Evolutionary conservation across 169 alveolate genomes (phyloP), one percentile per base, ranked within the genome.

Genomic region (Pseudocohnilembus persalinus): DNA sequence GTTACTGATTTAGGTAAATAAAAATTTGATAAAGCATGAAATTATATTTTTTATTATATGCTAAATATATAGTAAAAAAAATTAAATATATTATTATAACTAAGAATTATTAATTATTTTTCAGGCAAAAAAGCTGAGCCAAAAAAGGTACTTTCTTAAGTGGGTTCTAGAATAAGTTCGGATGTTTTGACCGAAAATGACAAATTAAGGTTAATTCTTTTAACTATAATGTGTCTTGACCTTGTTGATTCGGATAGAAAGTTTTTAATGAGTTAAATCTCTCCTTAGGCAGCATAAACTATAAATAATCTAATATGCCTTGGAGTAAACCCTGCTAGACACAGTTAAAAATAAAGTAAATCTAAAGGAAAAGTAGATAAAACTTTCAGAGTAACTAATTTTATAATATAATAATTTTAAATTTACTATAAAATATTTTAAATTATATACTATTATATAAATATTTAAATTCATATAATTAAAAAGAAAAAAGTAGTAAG

Each of bases 211-310:
- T 33, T 86, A 74, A 76, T 86, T n/a, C 68, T 86, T 35, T 33
- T 86, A 31, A 35, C 87, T 15, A 78, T 68, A 0, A 79, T 86
- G 29, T 68, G 85, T 64, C 49, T 86, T 16, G 87, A 86, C 32
- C 29, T 86, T n/a, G 72, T 83, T 15, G 90, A 86, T 33, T 74
- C 79, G 68, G 83, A 86, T 32, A 79, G 90, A 34, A 86, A 75
- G 29, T 35, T 31, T 49, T 77, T 86, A 63, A 80, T 83, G 29
- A 64, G 80, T 27, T 35, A 80, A 68, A 75, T 86, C 0, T 30
- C 72, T 49, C 34, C 33, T 27, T 74, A 80, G 31, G 32, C 75
- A 26, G 31, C 73, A 74, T 16, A 33, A 63, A 87, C 90, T 29
- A 29, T 86, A 11, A 30, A 73, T 4, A 86, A 81, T 75, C 31